Base-by-base conservation (phyloP, 1,284 basidiomycete species). In the Pterula multifida region DNA sequence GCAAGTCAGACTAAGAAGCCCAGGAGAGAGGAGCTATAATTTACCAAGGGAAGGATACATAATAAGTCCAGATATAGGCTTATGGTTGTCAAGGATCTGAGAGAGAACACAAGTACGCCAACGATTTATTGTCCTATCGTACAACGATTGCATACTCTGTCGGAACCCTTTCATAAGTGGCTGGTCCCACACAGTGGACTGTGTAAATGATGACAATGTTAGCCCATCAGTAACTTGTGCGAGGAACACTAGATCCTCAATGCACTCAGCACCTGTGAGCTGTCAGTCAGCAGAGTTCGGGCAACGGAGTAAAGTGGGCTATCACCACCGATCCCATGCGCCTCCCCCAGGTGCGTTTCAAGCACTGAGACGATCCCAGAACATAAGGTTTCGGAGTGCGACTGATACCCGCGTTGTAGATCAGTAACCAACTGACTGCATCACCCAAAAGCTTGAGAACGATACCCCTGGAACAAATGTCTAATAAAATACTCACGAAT, bases 91-190 rank as follows among this genome's bases (percentile, higher is more conserved):
- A 55, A 57, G 3, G 55, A 65, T 61, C 19, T 55, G 57, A 35
- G 64, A 61, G 13, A 79, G 64, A 3, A 67, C 65, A 46, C 63
- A 55, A 19, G 63, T 60, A 56, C 68, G 69, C 82, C 82, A 84
- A 26, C 62, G 63, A 49, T 69, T 63, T 51, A 79, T 61, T 4
- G 75, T 66, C 32, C 60, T 60, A 50, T 69, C 60, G 56, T 72
- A 68, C 12, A 82, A 57, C 2, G 53, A 56, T 32, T 59, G 56
- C 23, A 70, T 60, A 36, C 63, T 60, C 45, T 61, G 58, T 48
- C 65, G 68, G 58, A 79, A 76, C n/a, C 65, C 80, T 79, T 52
- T 19, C 17, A 23, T 36, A 44, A 21, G 39, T 24, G 49, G 45
- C n/a, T 52, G 6, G 11, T 22, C 36, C 22, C 45, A 28, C 23